Conservation (phyloP, 1,139 yeast genomes). For the Protomyces inundatus region DNA sequence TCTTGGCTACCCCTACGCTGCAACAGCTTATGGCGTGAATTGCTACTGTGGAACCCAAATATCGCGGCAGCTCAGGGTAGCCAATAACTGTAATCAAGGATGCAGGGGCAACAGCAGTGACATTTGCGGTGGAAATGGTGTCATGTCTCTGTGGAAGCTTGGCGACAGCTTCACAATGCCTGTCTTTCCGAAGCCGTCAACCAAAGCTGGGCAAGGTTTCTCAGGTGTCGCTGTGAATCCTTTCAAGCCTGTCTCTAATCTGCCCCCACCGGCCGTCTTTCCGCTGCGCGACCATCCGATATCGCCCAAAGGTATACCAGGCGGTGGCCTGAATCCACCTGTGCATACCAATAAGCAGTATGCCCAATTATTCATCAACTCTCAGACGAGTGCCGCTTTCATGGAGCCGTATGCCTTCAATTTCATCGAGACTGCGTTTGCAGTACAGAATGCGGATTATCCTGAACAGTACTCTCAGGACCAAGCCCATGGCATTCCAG, state of each 20-base stretch:
- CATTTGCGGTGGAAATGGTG: background rate
- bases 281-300: slow-evolving; percentile 1
- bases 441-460: slow-evolving; percentile 48
- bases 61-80: background rate
- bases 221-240: background rate
- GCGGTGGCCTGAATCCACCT: slow-evolving; percentile 25
- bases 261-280: background rate
- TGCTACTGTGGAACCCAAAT: background rate
- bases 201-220: background rate
- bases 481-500: slow-evolving; percentile 38
- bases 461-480: slow-evolving; percentile 37
- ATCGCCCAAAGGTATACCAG: background rate
- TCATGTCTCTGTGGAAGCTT: background rate
- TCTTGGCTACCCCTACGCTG: background rate
- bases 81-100: background rate
- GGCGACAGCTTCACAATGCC: background rate
- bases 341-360: slow-evolving; percentile 67
- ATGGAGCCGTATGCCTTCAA: slow-evolving; percentile 62
- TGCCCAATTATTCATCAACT: slow-evolving; percentile 54
- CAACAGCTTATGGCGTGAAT: background rate
- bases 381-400: slow-evolving; percentile 47
- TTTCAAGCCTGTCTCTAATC: background rate
- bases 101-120: background rate
- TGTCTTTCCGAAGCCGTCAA: background rate
- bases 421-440: slow-evolving; percentile 42